Conservation (phyloP, 768 basidiomycete species). For the Basidioascus undulatus region DNA sequence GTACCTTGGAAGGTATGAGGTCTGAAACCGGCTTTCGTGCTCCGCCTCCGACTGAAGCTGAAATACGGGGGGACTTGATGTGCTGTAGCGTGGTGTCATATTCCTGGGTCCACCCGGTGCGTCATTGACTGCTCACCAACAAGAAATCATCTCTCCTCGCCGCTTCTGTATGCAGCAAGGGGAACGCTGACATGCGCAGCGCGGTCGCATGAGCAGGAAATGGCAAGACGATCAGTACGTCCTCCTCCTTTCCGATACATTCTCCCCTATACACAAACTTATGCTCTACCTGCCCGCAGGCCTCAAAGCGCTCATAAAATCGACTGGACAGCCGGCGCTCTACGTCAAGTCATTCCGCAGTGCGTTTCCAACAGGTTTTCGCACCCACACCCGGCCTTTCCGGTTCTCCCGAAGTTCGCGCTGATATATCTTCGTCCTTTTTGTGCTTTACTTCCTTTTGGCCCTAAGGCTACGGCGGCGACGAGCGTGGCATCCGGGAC, state of each 20-base stretch:
- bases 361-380: slow-evolving; percentile 15
- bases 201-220: slow-evolving; percentile 47
- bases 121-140: too few relatives aligned
- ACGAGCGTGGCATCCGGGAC: slow-evolving; percentile 35
- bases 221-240: slow-evolving; percentile 33
- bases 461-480: slow-evolving; percentile 16
- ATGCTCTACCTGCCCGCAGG: not conserved
- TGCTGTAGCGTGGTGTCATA: slow-evolving; percentile 45
- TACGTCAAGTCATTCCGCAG: slow-evolving; percentile 64
- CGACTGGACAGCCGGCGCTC: slow-evolving; percentile 36
- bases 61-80: not conserved
- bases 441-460: not conserved
- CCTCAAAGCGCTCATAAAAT: slow-evolving; percentile 59
- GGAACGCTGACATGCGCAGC: not conserved
- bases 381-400: not conserved
- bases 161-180: not conserved
- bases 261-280: too few relatives aligned
- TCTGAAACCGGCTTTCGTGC: not conserved
- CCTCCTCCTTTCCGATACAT: not conserved
- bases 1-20: slow-evolving; percentile 59
- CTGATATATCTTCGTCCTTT: slow-evolving; percentile 7
- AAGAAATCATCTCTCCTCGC: not conserved
- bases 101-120: slow-evolving; percentile 57
- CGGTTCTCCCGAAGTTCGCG: slow-evolving; percentile 3
- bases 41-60: not conserved